These are phyloP conservation scores for Syncephalastrum monosporum DNA, from an alignment of 371 early-diverging fungal species.

Conservation along the genomic window DNA sequence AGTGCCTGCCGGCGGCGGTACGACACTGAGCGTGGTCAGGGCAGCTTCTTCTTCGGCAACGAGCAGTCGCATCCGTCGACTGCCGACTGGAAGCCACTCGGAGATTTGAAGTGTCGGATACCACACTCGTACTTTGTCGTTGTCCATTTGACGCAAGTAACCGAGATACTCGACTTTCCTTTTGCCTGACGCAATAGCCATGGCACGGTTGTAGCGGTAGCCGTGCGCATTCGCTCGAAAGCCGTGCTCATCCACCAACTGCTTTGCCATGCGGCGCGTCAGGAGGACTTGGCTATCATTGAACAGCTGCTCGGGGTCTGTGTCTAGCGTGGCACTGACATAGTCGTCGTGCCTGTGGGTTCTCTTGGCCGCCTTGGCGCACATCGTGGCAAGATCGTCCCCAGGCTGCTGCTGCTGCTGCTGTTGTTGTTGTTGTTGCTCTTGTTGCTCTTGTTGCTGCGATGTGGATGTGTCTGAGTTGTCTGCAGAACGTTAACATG, in stretches of 20 bases:
- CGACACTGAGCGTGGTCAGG: not conserved
- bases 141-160: conserved; percentile 33
- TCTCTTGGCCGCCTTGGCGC: too few relatives aligned
- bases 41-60: conserved; percentile 25
- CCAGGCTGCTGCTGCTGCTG: too few relatives aligned
- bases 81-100: conserved; percentile 39
- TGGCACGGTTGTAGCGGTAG: conserved; percentile 47
- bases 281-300: conserved; percentile 55
- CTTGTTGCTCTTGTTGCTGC: not conserved
- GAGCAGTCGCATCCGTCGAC: conserved; percentile 36
- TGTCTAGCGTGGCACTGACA: conserved; percentile 31
- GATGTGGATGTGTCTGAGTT: not conserved
- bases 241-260: conserved; percentile 42
- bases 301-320: conserved; percentile 40
- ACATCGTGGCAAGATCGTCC: too few relatives aligned
- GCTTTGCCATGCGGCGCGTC: conserved; percentile 51
- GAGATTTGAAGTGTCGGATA: conserved; percentile 31
- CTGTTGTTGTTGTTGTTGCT: not conserved
- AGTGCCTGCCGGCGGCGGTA: too few relatives aligned
- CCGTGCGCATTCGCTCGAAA: conserved; percentile 52
- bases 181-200: conserved; percentile 34
- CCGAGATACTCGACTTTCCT: conserved; percentile 27
- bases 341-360: conserved; percentile 22
- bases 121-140: conserved; percentile 36
- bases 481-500: not conserved